Evolutionary conservation across 345 rosid genomes (phyloP), one percentile per base, ranked within the genome.

Genomic region (Euphorbia tirucalli): DNA sequence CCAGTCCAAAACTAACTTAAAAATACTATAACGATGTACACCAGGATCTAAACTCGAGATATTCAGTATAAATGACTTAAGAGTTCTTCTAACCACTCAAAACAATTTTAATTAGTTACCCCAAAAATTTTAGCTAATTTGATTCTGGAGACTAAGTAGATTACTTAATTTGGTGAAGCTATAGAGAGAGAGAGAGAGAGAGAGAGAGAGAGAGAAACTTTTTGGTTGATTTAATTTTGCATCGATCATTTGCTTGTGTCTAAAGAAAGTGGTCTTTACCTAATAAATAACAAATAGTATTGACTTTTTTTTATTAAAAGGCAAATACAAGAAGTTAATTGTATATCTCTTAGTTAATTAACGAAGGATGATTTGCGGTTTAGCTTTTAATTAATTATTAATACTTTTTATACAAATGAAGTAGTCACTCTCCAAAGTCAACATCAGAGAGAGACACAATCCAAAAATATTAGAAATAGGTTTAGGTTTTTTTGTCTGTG

Each of bases 221-320:
- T 31, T 66, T 28, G 41, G 21, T 50, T 77, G 61, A 25, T 14
- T 64, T 39, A 25, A 28, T 31, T 68, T 74, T 64, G 49, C 52
- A 66, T 39, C 69, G 35, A 66, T 48, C 71, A 54, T 73, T 76
- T 65, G 75, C 74, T 79, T 73, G 66, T 50, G 50, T 58, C 5
- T 21, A 72, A 39, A 64, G 74, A 30, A 65, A 74, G 39, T 44
- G 25, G 41, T 60, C 80, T 61, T n/a, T 43, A 81, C 83, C 85
- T 81, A 84, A 79, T 72, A n/a, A 57, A 73, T 77, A 83, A 81
- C 84, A 78, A 78, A 76, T 74, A 76, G 61, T 61, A 73, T 83
- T 79, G 87, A 81, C 83, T 75, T 77, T 22, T 77, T 22, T 1
- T 65, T 31, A 31, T 44, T 19, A 63, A 55, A 31, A 19, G 75